phyloP scores from a whole-genome alignment of 768 basidiomycete species.

The Mycena galopus region DNA sequence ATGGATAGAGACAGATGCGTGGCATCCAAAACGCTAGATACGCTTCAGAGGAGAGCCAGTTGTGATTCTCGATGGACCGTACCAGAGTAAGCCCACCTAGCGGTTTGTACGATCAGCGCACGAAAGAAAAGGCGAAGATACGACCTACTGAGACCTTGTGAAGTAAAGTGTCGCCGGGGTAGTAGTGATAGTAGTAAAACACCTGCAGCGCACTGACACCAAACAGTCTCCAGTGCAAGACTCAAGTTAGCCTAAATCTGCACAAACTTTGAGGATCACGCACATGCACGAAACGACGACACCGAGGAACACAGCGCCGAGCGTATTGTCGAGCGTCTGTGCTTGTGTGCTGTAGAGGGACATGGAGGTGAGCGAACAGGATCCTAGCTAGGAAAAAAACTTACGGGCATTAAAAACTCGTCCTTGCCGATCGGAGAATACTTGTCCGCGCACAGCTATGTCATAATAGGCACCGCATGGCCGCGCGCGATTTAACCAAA shows the following conservation, averaged over 20 bases:
- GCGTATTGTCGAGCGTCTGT: conserved; percentile 26
- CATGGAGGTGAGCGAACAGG: neutral
- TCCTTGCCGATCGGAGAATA: neutral
- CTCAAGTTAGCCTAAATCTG: neutral
- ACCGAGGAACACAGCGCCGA: conserved; percentile 33
- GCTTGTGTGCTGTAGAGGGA: conserved; percentile 10
- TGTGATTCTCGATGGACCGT: neutral
- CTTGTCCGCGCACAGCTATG: neutral
- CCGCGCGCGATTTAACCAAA: neutral
- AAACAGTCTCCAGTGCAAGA: conserved; percentile 12
- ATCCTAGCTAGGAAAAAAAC: neutral
- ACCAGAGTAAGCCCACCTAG: conserved; percentile 23
- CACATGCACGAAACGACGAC: conserved; percentile 29
- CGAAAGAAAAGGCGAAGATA: neutral
- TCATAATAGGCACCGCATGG: neutral
- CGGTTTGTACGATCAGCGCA: neutral
- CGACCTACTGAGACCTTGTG: conserved; percentile 23
- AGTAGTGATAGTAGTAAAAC: conserved; percentile 33
- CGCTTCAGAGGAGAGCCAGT: neutral
- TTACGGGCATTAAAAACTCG: neutral
- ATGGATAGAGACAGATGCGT: conserved; percentile 47
- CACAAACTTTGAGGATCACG: too few relatives aligned
- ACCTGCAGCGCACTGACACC: conserved; percentile 32
- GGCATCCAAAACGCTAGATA: conserved; percentile 14
- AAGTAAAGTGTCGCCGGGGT: conserved; percentile 15